These are phyloP conservation scores for Fusarium sp. DNA, from an alignment of 2,329 filamentous ascomycete genomes.

Conservation along the genomic window DNA sequence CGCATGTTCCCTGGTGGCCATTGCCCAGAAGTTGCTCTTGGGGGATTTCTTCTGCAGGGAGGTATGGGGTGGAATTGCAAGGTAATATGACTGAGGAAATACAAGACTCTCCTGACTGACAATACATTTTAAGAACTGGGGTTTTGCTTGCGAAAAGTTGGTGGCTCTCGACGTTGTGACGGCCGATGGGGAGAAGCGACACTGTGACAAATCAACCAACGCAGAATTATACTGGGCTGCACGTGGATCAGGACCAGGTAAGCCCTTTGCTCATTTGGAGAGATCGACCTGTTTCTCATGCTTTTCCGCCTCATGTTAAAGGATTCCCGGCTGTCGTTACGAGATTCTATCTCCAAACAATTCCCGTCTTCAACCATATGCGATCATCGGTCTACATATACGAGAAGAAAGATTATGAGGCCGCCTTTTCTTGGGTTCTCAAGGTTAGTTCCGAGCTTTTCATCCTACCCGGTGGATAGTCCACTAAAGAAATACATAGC, in stretches of 20 bases:
- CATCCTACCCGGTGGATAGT: fast-evolving
- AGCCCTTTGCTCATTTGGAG: fast-evolving
- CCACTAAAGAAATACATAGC: not conserved
- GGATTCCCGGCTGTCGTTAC: not conserved
- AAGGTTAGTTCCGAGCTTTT: not conserved
- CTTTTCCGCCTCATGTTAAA: not conserved
- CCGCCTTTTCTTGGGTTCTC: not conserved
- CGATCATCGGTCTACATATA: not conserved
- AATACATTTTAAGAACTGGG: not conserved
- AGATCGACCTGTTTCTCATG: fast-evolving
- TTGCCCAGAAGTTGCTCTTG: not conserved
- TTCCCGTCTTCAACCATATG: not conserved
- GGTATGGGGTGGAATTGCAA: not conserved
- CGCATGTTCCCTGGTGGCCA: not conserved
- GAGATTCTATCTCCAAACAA: not conserved
- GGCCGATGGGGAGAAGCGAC: not conserved
- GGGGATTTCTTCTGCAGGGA: not conserved
- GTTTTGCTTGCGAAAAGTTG: not conserved
- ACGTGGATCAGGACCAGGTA: not conserved
- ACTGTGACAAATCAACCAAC: not conserved
- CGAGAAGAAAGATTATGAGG: not conserved
- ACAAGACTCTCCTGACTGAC: not conserved
- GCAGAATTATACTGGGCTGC: not conserved
- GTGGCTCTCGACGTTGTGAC: not conserved
- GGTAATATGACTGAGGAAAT: fast-evolving